Evolutionary conservation across 2,329 filamentous ascomycete genomes (phyloP).

Genomic region (Colletotrichum abscissum): DNA sequence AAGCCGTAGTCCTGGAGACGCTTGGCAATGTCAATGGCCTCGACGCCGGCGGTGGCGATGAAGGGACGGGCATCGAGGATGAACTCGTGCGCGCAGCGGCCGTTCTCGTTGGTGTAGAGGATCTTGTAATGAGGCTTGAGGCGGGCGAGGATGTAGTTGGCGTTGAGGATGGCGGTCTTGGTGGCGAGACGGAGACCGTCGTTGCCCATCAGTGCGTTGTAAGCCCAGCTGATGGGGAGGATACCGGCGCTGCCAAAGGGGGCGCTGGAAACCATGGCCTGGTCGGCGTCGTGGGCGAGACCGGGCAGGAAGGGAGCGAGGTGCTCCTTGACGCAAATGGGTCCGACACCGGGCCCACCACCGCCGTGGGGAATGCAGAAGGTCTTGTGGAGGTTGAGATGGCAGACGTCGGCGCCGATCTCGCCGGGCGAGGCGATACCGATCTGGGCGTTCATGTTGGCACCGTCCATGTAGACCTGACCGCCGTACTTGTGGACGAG

Average conservation of each 20-base stretch:
- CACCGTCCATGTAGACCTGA: slow-evolving; percentile 98
- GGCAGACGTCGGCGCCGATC: slow-evolving; percentile 96
- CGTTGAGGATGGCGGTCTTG: slow-evolving; percentile 92
- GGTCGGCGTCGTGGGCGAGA: slow-evolving; percentile 43
- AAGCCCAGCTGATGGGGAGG: slow-evolving; percentile 93
- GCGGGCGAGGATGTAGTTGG: slow-evolving; percentile 93
- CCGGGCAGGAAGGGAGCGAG: slow-evolving; percentile 81
- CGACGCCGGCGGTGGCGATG: slow-evolving; percentile 83
- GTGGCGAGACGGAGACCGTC: slow-evolving; percentile 89
- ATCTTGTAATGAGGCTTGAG: slow-evolving; percentile 89
- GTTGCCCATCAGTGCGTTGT: slow-evolving; percentile 92
- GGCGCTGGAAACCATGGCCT: slow-evolving; percentile 80
- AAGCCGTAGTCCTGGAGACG: slow-evolving; percentile 97
- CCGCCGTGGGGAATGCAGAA: slow-evolving; percentile 98
- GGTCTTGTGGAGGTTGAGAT: slow-evolving; percentile 97
- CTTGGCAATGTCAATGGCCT: slow-evolving; percentile 96
- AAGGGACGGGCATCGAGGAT: slow-evolving; percentile 91
- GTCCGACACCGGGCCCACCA: slow-evolving; percentile 92
- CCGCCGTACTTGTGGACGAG: slow-evolving; percentile 89
- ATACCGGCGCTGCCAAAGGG: slow-evolving; percentile 91
- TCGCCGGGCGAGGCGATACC: slow-evolving; percentile 94
- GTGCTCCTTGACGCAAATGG: slow-evolving; percentile 90
- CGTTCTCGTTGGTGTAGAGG: slow-evolving; percentile 90
- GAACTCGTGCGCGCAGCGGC: slow-evolving; percentile 95
- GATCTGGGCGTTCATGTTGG: slow-evolving; percentile 99